phyloP scores from a whole-genome alignment of 345 rosid species.

The Populus nigra region DNA sequence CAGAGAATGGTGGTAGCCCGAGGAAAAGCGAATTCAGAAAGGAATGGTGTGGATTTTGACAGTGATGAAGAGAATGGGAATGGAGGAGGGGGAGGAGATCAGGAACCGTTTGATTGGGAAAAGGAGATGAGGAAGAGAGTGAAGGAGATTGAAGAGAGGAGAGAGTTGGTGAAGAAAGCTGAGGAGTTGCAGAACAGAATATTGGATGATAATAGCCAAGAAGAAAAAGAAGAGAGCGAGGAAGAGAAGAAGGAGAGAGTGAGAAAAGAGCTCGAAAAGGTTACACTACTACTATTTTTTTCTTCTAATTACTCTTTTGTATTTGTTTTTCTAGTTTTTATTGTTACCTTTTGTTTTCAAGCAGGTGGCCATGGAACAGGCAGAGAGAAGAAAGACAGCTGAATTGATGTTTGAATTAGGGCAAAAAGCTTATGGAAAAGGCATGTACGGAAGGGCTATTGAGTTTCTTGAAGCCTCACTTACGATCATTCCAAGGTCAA shows the following conservation, averaged over 20 bases:
- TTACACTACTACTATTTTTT: not conserved
- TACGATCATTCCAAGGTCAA: constrained; percentile 75
- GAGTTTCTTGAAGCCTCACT: constrained; percentile 95
- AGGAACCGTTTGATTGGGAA: constrained; percentile 53
- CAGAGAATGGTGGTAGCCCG: constrained; percentile 39
- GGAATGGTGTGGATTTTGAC: constrained; percentile 72
- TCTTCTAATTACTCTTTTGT: not conserved
- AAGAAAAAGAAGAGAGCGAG: constrained; percentile 60
- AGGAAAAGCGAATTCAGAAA: constrained; percentile 61
- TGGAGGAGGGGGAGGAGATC: constrained; percentile 51
- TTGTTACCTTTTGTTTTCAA: constrained; percentile 7
- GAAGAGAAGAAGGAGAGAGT: constrained; percentile 85
- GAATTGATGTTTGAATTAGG: constrained; percentile 92
- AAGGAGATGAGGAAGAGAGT: constrained; percentile 70
- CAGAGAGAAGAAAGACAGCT: constrained; percentile 84
- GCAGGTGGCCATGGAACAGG: constrained; percentile 94
- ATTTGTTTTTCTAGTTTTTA: not conserved
- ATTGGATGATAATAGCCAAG: constrained; percentile 42
- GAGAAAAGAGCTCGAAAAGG: constrained; percentile 85
- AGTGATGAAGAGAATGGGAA: constrained; percentile 44
- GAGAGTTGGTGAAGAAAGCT: constrained; percentile 79
- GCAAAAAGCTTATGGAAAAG: constrained; percentile 91
- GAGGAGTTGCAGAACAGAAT: constrained; percentile 66
- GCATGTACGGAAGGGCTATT: constrained; percentile 79
- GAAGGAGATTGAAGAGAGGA: constrained; percentile 80